Evolutionary conservation across 352 stramenopile species (phyloP).

Genomic region (Phytopythium sindhum): DNA sequence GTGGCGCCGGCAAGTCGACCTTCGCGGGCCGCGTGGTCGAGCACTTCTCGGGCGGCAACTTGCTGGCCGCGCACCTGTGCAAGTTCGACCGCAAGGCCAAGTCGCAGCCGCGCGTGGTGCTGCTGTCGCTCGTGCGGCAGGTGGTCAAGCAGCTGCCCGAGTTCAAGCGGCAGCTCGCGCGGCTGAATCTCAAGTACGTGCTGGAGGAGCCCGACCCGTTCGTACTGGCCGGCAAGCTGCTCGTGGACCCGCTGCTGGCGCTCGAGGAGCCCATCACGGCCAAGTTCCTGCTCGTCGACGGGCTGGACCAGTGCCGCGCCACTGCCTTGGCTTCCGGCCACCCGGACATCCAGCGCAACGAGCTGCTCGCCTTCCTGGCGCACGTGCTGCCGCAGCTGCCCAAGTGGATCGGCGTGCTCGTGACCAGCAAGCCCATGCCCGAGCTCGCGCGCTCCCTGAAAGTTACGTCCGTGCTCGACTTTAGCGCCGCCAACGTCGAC

Average conservation of each 20-base stretch:
- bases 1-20: slow-evolving; percentile 68
- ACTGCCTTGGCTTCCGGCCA: background rate
- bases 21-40: slow-evolving; percentile 51
- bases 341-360: slow-evolving; percentile 27
- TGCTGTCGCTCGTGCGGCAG: slow-evolving; percentile 83
- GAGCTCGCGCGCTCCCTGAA: slow-evolving; percentile 57
- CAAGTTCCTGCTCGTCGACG: slow-evolving; percentile 72
- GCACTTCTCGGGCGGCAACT: slow-evolving; percentile 41
- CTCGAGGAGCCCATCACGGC: slow-evolving; percentile 57
- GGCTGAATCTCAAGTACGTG: slow-evolving; percentile 81
- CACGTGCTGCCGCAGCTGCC: slow-evolving; percentile 59
- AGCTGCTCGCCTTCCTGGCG: slow-evolving; percentile 67
- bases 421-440: slow-evolving; percentile 66
- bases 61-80: slow-evolving; percentile 67
- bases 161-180: slow-evolving; percentile 81
- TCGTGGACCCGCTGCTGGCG: slow-evolving; percentile 69
- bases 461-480: slow-evolving; percentile 70
- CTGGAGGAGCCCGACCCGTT: slow-evolving; percentile 70
- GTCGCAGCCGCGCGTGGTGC: slow-evolving; percentile 60
- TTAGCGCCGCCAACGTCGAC: slow-evolving; percentile 54
- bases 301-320: slow-evolving; percentile 66
- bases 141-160: slow-evolving; percentile 53
- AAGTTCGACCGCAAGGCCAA: slow-evolving; percentile 79
- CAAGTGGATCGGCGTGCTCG: slow-evolving; percentile 62
- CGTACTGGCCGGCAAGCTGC: slow-evolving; percentile 64